These are phyloP conservation scores for Litsea cubeba DNA, from an alignment of 164 flowering plant genomes.

Conservation along the genomic window DNA sequence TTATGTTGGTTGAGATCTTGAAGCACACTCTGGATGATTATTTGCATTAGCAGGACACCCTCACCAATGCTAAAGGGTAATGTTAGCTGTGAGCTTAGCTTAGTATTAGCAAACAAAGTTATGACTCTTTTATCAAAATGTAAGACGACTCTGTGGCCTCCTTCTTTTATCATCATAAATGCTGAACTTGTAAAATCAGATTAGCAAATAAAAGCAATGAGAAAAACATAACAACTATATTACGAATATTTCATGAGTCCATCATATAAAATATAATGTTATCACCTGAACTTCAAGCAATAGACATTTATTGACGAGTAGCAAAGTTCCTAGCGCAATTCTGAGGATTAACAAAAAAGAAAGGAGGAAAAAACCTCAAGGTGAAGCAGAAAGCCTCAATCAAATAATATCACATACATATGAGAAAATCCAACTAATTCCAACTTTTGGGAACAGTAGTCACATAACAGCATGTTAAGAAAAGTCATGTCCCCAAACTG, in stretches of 20 bases:
- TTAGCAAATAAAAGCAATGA: background rate
- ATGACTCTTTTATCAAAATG: background rate
- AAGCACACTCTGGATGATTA: background rate
- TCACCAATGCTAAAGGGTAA: background rate
- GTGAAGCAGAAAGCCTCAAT: background rate
- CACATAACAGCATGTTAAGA: background rate
- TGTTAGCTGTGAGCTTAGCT: background rate
- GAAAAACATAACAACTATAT: background rate
- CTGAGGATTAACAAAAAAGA: slow-evolving; percentile 25
- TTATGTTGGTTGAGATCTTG: background rate
- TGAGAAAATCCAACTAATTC: background rate
- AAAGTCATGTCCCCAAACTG: background rate
- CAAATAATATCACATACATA: background rate
- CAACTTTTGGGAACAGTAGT: background rate
- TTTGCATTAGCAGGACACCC: background rate
- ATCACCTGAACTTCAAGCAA: slow-evolving; percentile 68
- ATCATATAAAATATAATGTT: background rate
- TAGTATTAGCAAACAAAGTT: background rate
- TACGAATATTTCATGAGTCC: background rate
- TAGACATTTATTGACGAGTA: slow-evolving; percentile 68
- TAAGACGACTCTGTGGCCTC: background rate
- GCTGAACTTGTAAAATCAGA: background rate
- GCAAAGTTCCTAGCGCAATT: slow-evolving; percentile 45
- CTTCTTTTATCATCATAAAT: too few relatives aligned
- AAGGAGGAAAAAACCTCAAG: background rate